A percentile compares a stretch with the other conserved stretches of the same genome.
phyloP scores from a whole-genome alignment of 345 rosid genomes.

The sweet orange (Citrus sinensis) region DVS_A1.0 CM039161.1:11225501-11226000 shows the following conservation, averaged over 20 bases:
- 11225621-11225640: slow-evolving; percentile 92
- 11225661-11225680: slow-evolving; percentile 51
- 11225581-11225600: slow-evolving; percentile 17
- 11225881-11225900: slow-evolving; percentile 83
- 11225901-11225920: slow-evolving; percentile 3
- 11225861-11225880: slow-evolving; percentile 75
- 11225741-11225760: background rate
- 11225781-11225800: background rate
- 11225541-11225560: background rate
- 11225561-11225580: background rate
- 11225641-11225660: slow-evolving; percentile 98
- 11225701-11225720: background rate
- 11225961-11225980: background rate
- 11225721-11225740: background rate
- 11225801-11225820: slow-evolving; percentile 57
- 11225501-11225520: background rate
- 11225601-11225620: slow-evolving; percentile 67
- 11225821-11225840: slow-evolving; percentile 65
- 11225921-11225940: background rate
- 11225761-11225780: slow-evolving; percentile 9
- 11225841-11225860: slow-evolving; percentile 87
- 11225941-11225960: background rate
- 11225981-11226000: background rate
- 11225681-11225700: slow-evolving; percentile 11
- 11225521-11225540: background rate